phyloP scores from a whole-genome alignment of 169 alveolate species.

The Ichthyophthirius multifiliis region DNA sequence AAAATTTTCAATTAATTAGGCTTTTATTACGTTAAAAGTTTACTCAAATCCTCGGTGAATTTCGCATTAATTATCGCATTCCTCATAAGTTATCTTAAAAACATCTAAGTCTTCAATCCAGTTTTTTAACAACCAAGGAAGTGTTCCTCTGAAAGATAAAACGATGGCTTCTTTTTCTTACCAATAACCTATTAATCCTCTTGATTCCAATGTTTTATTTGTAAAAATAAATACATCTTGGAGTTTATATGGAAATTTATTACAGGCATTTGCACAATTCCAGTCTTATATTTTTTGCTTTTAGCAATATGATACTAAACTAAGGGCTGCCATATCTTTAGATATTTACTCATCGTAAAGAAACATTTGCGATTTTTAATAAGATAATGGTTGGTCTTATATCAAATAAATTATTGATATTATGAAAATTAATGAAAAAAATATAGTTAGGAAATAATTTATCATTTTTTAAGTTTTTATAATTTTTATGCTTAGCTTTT shows the following conservation, averaged over 20 bases:
- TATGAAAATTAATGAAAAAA: no score
- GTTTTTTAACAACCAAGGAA: constrained; percentile 11
- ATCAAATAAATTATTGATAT: no score
- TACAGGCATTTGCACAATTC: constrained; percentile 9
- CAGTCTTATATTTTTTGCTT: not conserved
- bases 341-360: not conserved
- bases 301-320: not conserved
- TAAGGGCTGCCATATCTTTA: not conserved
- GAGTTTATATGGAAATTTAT: not conserved
- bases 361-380: no score
- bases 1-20: not conserved
- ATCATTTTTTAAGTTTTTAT: no score
- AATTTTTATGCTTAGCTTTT: no score
- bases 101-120: constrained; percentile 10
- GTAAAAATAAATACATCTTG: not conserved
- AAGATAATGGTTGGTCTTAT: no score
- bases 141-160: constrained; percentile 16
- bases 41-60: constrained; percentile 10
- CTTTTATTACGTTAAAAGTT: not conserved
- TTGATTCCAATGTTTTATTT: not conserved
- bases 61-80: not conserved
- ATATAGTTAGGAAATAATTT: no score
- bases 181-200: not conserved
- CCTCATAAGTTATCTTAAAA: not conserved
- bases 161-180: not conserved